Conservation (phyloP, 345 rosid genomes). For the Hibiscus mutabilis region DNA sequence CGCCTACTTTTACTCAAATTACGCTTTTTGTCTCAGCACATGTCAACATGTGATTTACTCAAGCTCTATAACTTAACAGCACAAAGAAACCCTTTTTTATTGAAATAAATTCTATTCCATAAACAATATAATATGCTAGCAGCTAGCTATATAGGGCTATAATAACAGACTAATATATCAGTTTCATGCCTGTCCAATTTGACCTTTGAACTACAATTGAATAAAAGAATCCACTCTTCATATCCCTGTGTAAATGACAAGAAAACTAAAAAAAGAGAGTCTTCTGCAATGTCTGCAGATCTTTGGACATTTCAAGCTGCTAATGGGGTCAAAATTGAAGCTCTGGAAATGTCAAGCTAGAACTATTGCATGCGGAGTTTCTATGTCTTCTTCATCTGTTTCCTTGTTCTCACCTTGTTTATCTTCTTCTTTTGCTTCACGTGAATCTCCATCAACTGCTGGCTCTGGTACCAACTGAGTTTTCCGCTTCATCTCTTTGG, state of each 20-base stretch:
- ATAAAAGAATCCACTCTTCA: too few relatives aligned
- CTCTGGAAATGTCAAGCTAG: neutral
- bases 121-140: neutral
- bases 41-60: neutral
- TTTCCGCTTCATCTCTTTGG: constrained; percentile 1
- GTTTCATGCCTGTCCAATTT: neutral
- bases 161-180: too few relatives aligned
- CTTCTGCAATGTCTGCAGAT: neutral
- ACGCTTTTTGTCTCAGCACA: too few relatives aligned
- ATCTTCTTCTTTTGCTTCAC: constrained; percentile 4
- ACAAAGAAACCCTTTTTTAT: neutral
- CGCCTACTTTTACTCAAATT: neutral
- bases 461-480: neutral
- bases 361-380: neutral
- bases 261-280: neutral
- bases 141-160: neutral
- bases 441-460: neutral
- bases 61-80: neutral
- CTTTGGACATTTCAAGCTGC: neutral
- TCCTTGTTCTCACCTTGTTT: neutral
- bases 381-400: neutral
- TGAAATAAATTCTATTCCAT: neutral
- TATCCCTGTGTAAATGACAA: too few relatives aligned
- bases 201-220: neutral
- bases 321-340: neutral